These are phyloP conservation scores for Cutaneotrichosporon dermatis DNA, from an alignment of 1,284 basidiomycete species.

Conservation along the genomic window DNA sequence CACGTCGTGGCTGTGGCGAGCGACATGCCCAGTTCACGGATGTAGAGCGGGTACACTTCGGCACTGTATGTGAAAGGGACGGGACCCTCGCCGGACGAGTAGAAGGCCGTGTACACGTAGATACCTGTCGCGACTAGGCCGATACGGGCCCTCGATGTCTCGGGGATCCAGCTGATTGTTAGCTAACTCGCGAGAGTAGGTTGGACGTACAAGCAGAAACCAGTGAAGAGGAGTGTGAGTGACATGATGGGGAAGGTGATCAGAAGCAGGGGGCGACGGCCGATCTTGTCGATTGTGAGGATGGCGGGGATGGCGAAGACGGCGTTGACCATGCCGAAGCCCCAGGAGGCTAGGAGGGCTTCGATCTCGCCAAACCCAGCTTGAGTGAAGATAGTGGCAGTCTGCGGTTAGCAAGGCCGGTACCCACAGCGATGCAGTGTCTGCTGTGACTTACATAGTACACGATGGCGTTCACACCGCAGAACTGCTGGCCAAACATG, in stretches of 20 bases:
- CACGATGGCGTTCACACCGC: conserved; percentile 32
- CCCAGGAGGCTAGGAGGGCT: conserved; percentile 59
- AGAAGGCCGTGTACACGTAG: conserved; percentile 18
- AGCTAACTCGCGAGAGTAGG: background rate
- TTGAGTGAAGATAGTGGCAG: conserved; percentile 61
- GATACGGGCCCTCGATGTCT: conserved; percentile 12
- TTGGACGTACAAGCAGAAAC: conserved; percentile 34
- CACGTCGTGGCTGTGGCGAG: conserved; percentile 41
- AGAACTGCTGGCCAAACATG: conserved; percentile 58
- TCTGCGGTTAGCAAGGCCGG: conserved; percentile 23
- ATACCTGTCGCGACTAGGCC: conserved; percentile 44
- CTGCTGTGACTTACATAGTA: background rate
- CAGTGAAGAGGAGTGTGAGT: conserved; percentile 43
- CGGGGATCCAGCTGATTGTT: conserved; percentile 13
- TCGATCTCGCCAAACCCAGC: conserved; percentile 47
- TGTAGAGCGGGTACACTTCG: conserved; percentile 51
- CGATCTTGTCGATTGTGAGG: conserved; percentile 51
- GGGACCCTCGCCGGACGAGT: conserved; percentile 61
- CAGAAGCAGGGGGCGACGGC: conserved; percentile 63
- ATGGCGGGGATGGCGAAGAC: conserved; percentile 28
- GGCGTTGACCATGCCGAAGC: conserved; percentile 53
- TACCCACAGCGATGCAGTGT: too few relatives aligned
- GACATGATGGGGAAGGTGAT: conserved; percentile 56
- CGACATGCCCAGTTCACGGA: conserved; percentile 54
- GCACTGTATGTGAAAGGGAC: conserved; percentile 57